Percentiles rank a stretch among this genome's conserved stretches.
Evolutionary conservation across 139 green algal species (phyloP).

Genomic region (Picocystis salinarum): DNA sequence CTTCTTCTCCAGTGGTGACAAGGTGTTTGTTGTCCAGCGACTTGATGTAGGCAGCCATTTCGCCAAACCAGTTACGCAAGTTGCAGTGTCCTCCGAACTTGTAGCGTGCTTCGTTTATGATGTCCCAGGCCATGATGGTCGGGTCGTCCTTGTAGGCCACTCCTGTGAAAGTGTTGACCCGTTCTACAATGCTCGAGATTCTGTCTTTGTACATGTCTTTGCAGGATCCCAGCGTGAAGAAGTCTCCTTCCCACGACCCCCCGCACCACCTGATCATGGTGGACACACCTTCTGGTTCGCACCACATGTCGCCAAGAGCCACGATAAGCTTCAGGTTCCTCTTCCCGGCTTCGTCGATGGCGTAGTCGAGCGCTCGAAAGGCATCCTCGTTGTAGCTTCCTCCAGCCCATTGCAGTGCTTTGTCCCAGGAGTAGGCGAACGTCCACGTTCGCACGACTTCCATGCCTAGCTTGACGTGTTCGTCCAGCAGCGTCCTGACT

Average conservation of each 20-base stretch:
- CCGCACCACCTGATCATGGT: too few species aligned
- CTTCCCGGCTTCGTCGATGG: too few species aligned
- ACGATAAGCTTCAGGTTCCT: too few species aligned
- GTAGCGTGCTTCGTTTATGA: constrained; percentile 54
- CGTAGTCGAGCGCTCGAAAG: too few species aligned
- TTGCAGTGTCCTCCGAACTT: constrained; percentile 2
- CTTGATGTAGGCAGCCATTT: constrained; percentile 28
- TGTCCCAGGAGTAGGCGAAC: too few species aligned
- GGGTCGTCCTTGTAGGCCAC: constrained; percentile 36
- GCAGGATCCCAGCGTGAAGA: not conserved
- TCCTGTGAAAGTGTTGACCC: constrained; percentile 25
- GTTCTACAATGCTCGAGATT: constrained; percentile 19
- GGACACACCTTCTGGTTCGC: too few species aligned
- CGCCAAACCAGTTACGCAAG: constrained; percentile 14
- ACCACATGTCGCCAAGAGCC: too few species aligned
- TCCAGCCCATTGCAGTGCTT: too few species aligned
- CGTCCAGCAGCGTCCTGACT: too few species aligned
- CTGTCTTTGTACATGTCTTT: constrained; percentile 28
- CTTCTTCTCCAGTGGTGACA: constrained; percentile 38
- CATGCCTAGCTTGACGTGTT: too few species aligned
- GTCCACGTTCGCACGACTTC: too few species aligned
- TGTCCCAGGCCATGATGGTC: constrained; percentile 47
- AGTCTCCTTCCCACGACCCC: not conserved
- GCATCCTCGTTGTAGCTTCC: too few species aligned
- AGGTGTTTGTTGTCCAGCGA: constrained; percentile 34